These are phyloP conservation scores for Tolypocladium paradoxum DNA, from an alignment of 2,329 filamentous ascomycete species.

Conservation along the genomic window DNA sequence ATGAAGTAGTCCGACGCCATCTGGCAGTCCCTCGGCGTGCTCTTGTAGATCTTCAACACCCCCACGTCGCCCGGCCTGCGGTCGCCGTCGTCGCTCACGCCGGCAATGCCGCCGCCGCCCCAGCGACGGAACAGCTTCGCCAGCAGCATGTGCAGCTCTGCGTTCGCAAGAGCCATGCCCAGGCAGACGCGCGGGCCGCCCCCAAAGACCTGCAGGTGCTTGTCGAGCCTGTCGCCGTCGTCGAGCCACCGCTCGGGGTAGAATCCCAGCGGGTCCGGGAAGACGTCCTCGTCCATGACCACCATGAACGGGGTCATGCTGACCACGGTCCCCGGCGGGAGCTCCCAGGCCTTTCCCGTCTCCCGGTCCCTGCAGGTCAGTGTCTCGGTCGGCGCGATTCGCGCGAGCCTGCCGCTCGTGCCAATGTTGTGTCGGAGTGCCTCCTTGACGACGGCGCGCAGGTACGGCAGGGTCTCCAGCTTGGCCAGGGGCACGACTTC, in stretches of 20 bases:
- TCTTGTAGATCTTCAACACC: conserved; percentile 23
- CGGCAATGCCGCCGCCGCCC: conserved; percentile 21
- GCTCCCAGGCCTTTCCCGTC: conserved; percentile 15
- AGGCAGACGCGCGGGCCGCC: conserved; percentile 24
- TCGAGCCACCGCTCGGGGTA: conserved; percentile 25
- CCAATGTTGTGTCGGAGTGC: conserved; percentile 36
- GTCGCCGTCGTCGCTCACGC: conserved; percentile 19
- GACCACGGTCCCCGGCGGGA: conserved; percentile 22
- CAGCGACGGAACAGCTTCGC: conserved; percentile 26
- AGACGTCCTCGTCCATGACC: conserved; percentile 22
- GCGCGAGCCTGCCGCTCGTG: conserved; percentile 35
- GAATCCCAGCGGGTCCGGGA: conserved; percentile 20
- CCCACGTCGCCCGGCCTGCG: conserved; percentile 21
- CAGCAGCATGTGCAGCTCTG: conserved; percentile 26
- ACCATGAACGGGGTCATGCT: conserved; percentile 27
- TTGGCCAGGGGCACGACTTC: conserved; percentile 15
- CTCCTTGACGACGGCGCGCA: conserved; percentile 41
- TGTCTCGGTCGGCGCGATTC: conserved; percentile 30
- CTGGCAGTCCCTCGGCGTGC: conserved; percentile 21
- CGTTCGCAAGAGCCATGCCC: conserved; percentile 26
- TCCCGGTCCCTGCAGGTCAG: conserved; percentile 17
- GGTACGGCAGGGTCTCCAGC: conserved; percentile 29
- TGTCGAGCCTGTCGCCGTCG: conserved; percentile 19
- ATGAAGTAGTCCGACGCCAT: conserved; percentile 28
- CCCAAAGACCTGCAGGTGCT: conserved; percentile 23